Conservation (phyloP, 352 stramenopile species). For the Phytophthora quininea region DNA sequence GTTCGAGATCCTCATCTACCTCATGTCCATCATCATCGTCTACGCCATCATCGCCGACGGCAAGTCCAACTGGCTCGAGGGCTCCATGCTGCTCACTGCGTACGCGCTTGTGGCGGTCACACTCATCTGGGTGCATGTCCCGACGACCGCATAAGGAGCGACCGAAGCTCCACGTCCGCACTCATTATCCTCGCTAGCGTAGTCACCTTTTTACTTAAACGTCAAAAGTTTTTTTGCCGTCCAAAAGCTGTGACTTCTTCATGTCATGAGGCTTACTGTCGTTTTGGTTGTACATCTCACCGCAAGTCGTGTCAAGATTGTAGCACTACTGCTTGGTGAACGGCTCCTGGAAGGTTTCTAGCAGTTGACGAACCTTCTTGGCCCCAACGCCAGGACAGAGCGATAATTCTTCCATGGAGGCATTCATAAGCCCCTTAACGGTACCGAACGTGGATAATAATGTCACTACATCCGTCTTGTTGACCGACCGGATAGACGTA, state of each 20-base stretch:
- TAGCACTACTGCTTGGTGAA: slow-evolving; percentile 77
- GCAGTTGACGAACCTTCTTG: slow-evolving; percentile 94
- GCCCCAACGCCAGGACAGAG: slow-evolving; percentile 93
- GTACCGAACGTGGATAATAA: slow-evolving; percentile 93
- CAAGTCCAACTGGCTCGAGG: slow-evolving; percentile 93
- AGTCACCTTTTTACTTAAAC: no score
- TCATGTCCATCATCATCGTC: slow-evolving; percentile 96
- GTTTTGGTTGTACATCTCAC: no score
- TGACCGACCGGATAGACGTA: slow-evolving; percentile 90
- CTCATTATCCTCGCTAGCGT: slow-evolving; percentile 12
- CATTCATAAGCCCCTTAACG: slow-evolving; percentile 86
- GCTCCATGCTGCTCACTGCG: slow-evolving; percentile 91
- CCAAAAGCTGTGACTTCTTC: no score
- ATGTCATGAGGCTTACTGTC: no score
- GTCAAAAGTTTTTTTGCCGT: no score
- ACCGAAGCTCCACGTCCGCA: slow-evolving; percentile 22
- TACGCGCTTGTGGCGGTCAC: slow-evolving; percentile 89
- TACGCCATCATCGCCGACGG: slow-evolving; percentile 91
- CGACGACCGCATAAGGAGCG: slow-evolving; percentile 38
- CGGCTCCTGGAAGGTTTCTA: slow-evolving; percentile 94
- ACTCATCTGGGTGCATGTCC: slow-evolving; percentile 84
- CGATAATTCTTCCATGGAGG: slow-evolving; percentile 93
- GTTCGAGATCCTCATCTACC: slow-evolving; percentile 96
- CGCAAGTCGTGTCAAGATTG: no score
- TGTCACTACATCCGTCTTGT: slow-evolving; percentile 96